Conservation (phyloP, 2,329 filamentous ascomycete species). For the Alternaria tenuissima region DNA sequence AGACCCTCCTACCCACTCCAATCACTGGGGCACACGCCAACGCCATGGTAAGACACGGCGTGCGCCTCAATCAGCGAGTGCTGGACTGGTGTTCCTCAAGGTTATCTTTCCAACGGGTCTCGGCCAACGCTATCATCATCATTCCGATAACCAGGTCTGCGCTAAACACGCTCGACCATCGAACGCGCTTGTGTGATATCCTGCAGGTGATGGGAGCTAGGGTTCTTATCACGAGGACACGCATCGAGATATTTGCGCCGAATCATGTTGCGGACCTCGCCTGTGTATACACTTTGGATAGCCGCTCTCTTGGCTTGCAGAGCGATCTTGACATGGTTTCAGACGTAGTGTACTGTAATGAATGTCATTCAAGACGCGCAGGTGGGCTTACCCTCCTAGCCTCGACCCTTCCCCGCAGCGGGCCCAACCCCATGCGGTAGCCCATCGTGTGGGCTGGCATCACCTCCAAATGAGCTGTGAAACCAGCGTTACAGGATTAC, state of each 20-base stretch:
- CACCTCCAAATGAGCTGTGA: neutral
- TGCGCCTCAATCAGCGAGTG: conserved; percentile 19
- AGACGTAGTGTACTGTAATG: neutral
- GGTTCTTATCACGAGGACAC: conserved; percentile 26
- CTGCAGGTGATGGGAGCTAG: conserved; percentile 25
- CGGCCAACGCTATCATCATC: conserved; percentile 15
- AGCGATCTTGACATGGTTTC: neutral
- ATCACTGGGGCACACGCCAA: conserved; percentile 11
- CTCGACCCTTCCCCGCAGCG: conserved; percentile 18
- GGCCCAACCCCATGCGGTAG: conserved; percentile 19
- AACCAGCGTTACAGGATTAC: neutral
- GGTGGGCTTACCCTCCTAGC: conserved; percentile 10
- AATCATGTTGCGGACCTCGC: conserved; percentile 30
- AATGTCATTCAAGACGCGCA: conserved; percentile 7
- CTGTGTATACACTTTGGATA: conserved; percentile 24
- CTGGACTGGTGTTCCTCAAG: conserved; percentile 26
- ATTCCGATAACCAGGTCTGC: conserved; percentile 39
- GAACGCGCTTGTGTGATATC: conserved; percentile 23
- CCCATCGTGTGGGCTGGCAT: conserved; percentile 12
- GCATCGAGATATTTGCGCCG: conserved; percentile 28
- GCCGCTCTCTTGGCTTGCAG: conserved; percentile 7
- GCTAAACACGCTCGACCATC: conserved; percentile 24
- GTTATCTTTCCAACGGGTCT: conserved; percentile 25
- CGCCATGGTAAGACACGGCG: conserved; percentile 21
- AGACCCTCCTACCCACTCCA: conserved; percentile 15